Percentiles rank a stretch among this genome's conserved stretches.
Evolutionary conservation across 106 monocot genomes (phyloP).

Genomic region (Dioscorea dumetorum): DNA sequence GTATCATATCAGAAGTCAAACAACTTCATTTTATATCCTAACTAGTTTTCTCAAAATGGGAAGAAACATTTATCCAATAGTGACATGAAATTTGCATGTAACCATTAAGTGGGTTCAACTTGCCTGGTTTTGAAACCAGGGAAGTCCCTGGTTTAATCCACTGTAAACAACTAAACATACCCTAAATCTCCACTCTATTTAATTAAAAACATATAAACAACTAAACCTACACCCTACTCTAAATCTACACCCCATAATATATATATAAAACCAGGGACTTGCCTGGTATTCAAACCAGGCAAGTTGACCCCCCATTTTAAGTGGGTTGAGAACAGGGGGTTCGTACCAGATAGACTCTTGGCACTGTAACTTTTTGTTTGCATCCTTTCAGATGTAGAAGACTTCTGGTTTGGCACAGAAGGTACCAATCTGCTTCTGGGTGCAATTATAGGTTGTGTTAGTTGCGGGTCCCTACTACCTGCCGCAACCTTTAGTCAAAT

Average conservation of each 20-base stretch:
- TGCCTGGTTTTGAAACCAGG: too few species aligned
- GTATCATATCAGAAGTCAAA: background rate
- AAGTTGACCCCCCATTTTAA: too few species aligned
- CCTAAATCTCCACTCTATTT: too few species aligned
- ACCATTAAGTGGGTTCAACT: too few species aligned
- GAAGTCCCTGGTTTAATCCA: too few species aligned
- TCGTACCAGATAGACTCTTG: constrained; percentile 5
- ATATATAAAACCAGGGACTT: too few species aligned
- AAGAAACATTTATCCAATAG: background rate
- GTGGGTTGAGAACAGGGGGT: background rate
- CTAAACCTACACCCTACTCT: too few species aligned
- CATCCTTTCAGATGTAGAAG: constrained; percentile 7
- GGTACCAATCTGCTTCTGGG: constrained; percentile 6
- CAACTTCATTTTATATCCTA: background rate
- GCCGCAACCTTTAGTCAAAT: constrained; percentile 8
- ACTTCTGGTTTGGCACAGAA: constrained; percentile 10
- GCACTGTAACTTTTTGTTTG: constrained; percentile 12
- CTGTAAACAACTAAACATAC: too few species aligned
- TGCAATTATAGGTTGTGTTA: constrained; percentile 20
- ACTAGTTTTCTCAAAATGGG: background rate
- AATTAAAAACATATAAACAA: too few species aligned
- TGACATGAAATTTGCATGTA: background rate
- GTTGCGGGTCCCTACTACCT: constrained; percentile 9
- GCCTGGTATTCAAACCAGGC: too few species aligned
- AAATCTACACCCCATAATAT: too few species aligned